phyloP scores from a whole-genome alignment of 2,329 filamentous ascomycete genomes.

The Penicillium rolfsii region DNA sequence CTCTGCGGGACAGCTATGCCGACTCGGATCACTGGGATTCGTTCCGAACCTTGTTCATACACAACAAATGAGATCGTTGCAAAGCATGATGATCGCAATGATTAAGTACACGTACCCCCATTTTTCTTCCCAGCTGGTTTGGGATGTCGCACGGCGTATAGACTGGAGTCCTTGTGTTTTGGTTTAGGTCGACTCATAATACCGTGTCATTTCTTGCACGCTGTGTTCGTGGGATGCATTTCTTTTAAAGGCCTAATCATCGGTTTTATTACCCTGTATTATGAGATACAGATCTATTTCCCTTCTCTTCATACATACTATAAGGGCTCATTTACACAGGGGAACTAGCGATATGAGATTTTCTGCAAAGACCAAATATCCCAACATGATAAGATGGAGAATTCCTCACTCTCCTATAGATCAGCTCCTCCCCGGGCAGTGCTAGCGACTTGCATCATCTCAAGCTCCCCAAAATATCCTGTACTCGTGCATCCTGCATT shows the following conservation, averaged over 20 bases:
- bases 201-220: constrained; percentile 2
- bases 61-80: constrained; percentile 65
- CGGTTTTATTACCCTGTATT: constrained; percentile 15
- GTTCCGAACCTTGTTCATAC: constrained; percentile 79
- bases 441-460: not conserved
- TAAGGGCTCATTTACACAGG: constrained; percentile 2
- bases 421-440: not conserved
- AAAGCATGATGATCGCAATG: not conserved
- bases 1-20: constrained; percentile 58
- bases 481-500: not conserved
- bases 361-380: not conserved
- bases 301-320: not conserved
- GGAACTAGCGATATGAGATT: not conserved
- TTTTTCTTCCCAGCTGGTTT: constrained; percentile 24
- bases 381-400: not conserved
- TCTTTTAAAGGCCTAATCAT: constrained; percentile 4
- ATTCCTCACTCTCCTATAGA: not conserved
- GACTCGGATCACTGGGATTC: constrained; percentile 90
- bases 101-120: constrained; percentile 2
- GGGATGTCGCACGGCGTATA: constrained; percentile 26
- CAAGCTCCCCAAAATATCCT: not conserved
- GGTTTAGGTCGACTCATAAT: not conserved
- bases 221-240: constrained; percentile 5
- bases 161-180: constrained; percentile 18
- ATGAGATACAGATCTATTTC: constrained; percentile 16